These are phyloP conservation scores for Adansonia rubrostipa DNA, from an alignment of 441 rosid species.

Conservation along the genomic window DNA sequence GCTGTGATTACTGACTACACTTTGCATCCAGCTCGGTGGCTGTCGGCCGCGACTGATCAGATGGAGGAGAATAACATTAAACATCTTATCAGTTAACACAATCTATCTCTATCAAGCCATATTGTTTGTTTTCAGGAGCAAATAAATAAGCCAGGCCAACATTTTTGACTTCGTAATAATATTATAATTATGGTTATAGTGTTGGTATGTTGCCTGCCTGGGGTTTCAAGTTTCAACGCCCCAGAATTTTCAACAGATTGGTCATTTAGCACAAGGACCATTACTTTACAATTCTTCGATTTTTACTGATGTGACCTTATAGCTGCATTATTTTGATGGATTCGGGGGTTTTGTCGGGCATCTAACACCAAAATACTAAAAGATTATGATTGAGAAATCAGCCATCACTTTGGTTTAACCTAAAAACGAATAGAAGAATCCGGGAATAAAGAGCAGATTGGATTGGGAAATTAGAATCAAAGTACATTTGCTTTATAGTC, in stretches of 20 bases:
- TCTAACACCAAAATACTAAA: neutral
- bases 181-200: neutral
- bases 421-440: neutral
- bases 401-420: neutral
- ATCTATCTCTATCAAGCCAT: neutral
- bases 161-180: neutral
- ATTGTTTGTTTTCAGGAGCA: neutral
- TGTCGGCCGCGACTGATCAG: neutral
- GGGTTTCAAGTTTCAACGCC: neutral
- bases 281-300: neutral
- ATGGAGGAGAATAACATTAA: neutral
- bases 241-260: neutral
- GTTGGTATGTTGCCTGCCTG: neutral
- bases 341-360: neutral
- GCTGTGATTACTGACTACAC: neutral
- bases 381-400: neutral
- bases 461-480: neutral
- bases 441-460: neutral
- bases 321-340: neutral
- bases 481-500: neutral
- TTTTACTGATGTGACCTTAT: neutral
- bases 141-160: neutral
- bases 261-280: neutral
- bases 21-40: neutral
- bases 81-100: neutral